Conservation (phyloP, 2,329 filamentous ascomycete genomes). For the Torrubiella hemipterigena region DNA sequence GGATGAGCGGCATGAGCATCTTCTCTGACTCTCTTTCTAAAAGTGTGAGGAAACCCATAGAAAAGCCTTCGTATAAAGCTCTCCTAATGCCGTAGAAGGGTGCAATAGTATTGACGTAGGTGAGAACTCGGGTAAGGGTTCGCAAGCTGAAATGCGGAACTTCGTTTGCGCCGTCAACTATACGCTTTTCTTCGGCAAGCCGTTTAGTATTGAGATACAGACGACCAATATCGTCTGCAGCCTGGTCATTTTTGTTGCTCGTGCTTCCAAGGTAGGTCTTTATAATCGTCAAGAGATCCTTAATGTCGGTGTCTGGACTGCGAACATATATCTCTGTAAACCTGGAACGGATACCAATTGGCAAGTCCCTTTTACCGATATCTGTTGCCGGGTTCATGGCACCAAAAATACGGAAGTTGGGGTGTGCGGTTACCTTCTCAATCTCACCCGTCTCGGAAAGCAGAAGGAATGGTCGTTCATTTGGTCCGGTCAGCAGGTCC, state of each 20-base stretch:
- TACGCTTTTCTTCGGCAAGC: slow-evolving; percentile 65
- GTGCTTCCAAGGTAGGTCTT: slow-evolving; percentile 72
- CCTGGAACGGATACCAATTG: slow-evolving; percentile 73
- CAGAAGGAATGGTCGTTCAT: slow-evolving; percentile 66
- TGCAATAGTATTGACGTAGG: slow-evolving; percentile 76
- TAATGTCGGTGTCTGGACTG: slow-evolving; percentile 75
- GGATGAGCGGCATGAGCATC: slow-evolving; percentile 66
- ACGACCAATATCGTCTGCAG: slow-evolving; percentile 68
- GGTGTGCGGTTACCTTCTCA: slow-evolving; percentile 78
- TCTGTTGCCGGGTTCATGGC: slow-evolving; percentile 99
- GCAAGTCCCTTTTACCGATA: slow-evolving; percentile 88
- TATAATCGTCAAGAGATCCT: slow-evolving; percentile 80
- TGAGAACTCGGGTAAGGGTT: slow-evolving; percentile 80
- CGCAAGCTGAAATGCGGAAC: slow-evolving; percentile 94
- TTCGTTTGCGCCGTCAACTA: slow-evolving; percentile 92
- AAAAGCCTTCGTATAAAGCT: slow-evolving; percentile 87
- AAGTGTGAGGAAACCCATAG: slow-evolving; percentile 93
- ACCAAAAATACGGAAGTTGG: slow-evolving; percentile 89
- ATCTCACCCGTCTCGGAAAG: slow-evolving; percentile 90
- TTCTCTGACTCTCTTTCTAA: slow-evolving; percentile 73
- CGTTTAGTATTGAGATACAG: slow-evolving; percentile 83
- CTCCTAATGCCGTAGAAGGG: slow-evolving; percentile 75
- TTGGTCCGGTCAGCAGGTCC: slow-evolving; percentile 67
- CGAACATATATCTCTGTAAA: slow-evolving; percentile 95
- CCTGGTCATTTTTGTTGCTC: slow-evolving; percentile 58